A percentile compares a stretch with the other conserved stretches of the same genome.
phyloP scores from a whole-genome alignment of 2,329 filamentous ascomycete genomes.

The Madurella fahalii region DNA sequence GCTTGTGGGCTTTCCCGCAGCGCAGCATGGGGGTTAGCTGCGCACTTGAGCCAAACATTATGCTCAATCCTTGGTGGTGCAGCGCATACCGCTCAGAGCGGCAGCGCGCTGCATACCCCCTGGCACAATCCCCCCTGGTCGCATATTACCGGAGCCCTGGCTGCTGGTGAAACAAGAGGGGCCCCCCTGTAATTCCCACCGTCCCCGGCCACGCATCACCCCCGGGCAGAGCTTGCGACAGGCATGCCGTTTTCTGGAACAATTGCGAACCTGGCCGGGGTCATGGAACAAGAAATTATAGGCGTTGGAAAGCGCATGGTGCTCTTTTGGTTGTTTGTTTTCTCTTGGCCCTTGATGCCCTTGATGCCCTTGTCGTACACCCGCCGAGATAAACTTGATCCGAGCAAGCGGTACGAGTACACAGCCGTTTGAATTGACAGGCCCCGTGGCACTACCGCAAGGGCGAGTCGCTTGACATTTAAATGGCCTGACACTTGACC shows the following conservation, averaged over 20 bases:
- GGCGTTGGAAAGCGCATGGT: conserved; percentile 9
- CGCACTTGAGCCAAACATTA: conserved; percentile 10
- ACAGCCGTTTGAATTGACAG: not conserved
- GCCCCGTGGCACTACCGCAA: conserved; percentile 11
- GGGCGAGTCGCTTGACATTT: conserved; percentile 8
- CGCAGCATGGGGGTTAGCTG: not conserved
- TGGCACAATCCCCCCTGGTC: conserved; percentile 31
- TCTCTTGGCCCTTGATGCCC: not conserved
- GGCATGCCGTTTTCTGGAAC: conserved; percentile 41
- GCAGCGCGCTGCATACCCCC: conserved; percentile 28
- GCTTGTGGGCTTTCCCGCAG: not conserved
- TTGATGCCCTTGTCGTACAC: not conserved
- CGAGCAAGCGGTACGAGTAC: conserved; percentile 1
- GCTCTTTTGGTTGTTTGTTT: not conserved
- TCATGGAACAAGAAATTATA: conserved; percentile 9
- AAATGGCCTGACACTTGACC: conserved; percentile 8
- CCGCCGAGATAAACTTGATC: conserved; percentile 10
- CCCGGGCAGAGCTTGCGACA: conserved; percentile 44
- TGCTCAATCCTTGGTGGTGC: conserved; percentile 16
- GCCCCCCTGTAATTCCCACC: conserved; percentile 47
- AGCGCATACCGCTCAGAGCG: conserved; percentile 16
- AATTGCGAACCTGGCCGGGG: conserved; percentile 28
- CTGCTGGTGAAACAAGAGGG: conserved; percentile 49
- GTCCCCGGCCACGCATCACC: conserved; percentile 35
- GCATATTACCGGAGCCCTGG: conserved; percentile 37